Base-by-base conservation (phyloP, 805 yeast genomes). In the Hanseniaspora taiwanica region DNA sequence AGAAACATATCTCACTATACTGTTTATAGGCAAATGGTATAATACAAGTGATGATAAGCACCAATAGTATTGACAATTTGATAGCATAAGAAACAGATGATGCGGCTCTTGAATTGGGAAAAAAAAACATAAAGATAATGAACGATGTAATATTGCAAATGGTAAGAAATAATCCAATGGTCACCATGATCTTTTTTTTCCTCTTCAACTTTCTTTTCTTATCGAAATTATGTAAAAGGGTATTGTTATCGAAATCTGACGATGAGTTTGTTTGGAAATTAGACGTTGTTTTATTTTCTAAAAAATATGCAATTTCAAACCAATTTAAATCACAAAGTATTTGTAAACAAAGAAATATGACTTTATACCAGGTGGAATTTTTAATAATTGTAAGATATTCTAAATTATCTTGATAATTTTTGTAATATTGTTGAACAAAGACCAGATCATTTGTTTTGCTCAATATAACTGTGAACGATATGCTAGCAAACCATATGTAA, bases 401-500 rank as follows among this genome's bases (percentile, higher is more conserved):
- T 8, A 54, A 48, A 12, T 74, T 60, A 52, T 78, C 79, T 40
- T 79, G 74, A 40, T 68, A 65, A 46, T 79, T 75, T 1, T 50
- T 45, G 6, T 53, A 53, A 50, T 76, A 79, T 51, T 81, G 85
- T 0, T 39, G 27, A 19, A 62, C 48, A 35, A 82, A 64, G 2
- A 66, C 62, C 1, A 53, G 47, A 13, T 42, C 33, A 18, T 78
- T 71, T 23, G 75, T 53, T 42, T 62, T 62, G 2, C 59, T 51
- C 14, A 82, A 55, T 10, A 73, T 56, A 1, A 72, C 68, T 1
- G 84, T 75, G 39, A 72, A 63, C 8, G 71, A 64, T 1, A 72
- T 58, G 12, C 84, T 73, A 42, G 68, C 69, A 40, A 74, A 62
- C 17, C 76, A 47, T n/a, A 80, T 73, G 4, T 81, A 74, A 8